Base-by-base conservation (phyloP, 306 rosid species). In the Prunus campanulata region DNA sequence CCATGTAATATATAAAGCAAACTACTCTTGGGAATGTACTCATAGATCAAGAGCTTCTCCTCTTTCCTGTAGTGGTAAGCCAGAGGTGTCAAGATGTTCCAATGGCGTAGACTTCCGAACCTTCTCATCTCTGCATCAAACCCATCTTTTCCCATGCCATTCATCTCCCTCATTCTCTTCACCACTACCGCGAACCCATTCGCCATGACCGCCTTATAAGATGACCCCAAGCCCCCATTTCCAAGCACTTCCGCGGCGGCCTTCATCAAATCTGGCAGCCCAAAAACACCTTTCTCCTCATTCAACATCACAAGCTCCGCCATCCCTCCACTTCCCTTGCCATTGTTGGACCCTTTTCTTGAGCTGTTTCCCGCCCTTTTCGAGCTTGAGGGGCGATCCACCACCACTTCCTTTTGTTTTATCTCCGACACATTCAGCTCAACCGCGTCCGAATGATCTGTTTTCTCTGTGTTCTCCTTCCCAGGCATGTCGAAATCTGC, bases 171-270 rank as follows among this genome's bases (percentile, higher is more conserved):
- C 20, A 86, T 87, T 81, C 98, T 88, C 80, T 94, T 94, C 72
- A 90, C 98, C 42, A 88, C 97, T 70, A 94, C 97, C 5, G 96
- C 85, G 12, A 89, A 76, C 32, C 97, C 97, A 80, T 91, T 90
- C 15, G 82, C 80, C 91, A 94, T 83, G 18, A 90, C 86, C 13
- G 96, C 97, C 81, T 90, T 94, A 74, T 94, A 94, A 44, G 96
- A 86, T 1, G 94, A 94, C 20, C 96, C 94, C 65, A 85, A 74
- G 20, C 86, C 84, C 20, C 98, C 96, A 71, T 83, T 88, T 30
- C 96, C 93, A 11, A 94, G 83, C 16, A 94, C 97, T 64, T 91
- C 97, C 0, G 97, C 98, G 0, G 95, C 74, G 0, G 98, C 93
- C 72, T 81, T 87, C 94, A 91, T 89, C 86, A 94, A 86, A 85